Evolutionary conservation across 2,329 filamentous ascomycete species (phyloP), one percentile per base, ranked within the genome.

Genomic region (Simplicillium aogashimaense): DNA sequence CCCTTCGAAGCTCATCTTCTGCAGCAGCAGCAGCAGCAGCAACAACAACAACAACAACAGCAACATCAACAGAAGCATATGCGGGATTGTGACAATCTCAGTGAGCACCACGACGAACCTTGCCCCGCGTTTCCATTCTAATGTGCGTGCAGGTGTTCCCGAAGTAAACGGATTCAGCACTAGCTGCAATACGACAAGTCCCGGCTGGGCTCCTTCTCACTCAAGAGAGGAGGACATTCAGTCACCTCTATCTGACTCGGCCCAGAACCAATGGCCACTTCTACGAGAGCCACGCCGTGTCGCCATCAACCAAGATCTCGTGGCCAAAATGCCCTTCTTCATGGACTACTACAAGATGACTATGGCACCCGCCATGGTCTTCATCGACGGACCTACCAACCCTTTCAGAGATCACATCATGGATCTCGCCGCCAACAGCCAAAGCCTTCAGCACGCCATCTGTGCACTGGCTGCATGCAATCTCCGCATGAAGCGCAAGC

Each of bases 291-390:
- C 60, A 31, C 67, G 67, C 32, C 51, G 63, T 37, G 55, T 67
- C 47, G 73, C 71, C 55, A 64, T 76, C 66, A 70, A 69, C 71
- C 56, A 74, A 56, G 65, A 83, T 59, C 65, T 86, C 52, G 79
- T 86, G 45, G 78, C 82, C 43, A 83, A 87, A 55, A 83, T 94
- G 67, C 82, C 84, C 48, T 94, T 84, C 61, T 82, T 95, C 55
- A 83, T 95, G 67, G 84, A 94, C 57, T 95, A 95, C 62, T 95
- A 94, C 62, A 83, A 89, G 55, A 88, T 87, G 59, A 85, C 86
- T 54, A 89, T 97, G 65, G 92, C 88, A 49, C 86, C 86, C 5
- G 86, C 87, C 43, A 85, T 95, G 61, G 88, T 95, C 38, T 86
- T 88, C 49, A 88, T 95, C 58, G 90, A 97, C 57, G 81, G 81